phyloP scores from a whole-genome alignment of 139 green algal genomes.

The Coelastrella sp. region DNA sequence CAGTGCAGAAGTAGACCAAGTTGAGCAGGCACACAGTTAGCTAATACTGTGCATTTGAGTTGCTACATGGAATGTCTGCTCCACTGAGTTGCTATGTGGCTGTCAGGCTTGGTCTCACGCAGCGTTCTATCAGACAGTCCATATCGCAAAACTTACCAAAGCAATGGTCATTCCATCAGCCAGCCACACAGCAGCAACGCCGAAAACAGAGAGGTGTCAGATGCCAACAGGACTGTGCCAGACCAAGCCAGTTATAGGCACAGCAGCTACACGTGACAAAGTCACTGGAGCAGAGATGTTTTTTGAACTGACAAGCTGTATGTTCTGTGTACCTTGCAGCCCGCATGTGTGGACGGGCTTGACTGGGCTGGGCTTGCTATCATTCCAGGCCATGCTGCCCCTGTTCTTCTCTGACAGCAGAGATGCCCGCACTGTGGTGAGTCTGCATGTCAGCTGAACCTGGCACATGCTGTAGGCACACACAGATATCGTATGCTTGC shows the following conservation, averaged over 20 bases:
- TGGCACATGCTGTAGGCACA: not conserved
- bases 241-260: no score
- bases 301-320: not conserved
- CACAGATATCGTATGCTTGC: not conserved
- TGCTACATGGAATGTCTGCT: no score
- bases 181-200: no score
- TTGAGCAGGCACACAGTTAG: not conserved
- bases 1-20: not conserved
- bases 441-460: not conserved
- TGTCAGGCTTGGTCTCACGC: no score
- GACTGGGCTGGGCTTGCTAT: slow-evolving; percentile 75
- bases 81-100: no score
- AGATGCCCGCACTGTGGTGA: slow-evolving; percentile 47
- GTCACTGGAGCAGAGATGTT: no score
- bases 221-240: no score
- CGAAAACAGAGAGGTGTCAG: no score
- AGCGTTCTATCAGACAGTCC: no score
- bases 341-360: slow-evolving; percentile 77
- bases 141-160: no score
- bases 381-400: slow-evolving; percentile 83
- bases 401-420: slow-evolving; percentile 47
- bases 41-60: not conserved
- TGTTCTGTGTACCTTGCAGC: slow-evolving; percentile 1
- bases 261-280: no score
- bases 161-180: no score